Conservation (phyloP, 2,329 filamentous ascomycete species). For the Colletotrichum sp. region DNA sequence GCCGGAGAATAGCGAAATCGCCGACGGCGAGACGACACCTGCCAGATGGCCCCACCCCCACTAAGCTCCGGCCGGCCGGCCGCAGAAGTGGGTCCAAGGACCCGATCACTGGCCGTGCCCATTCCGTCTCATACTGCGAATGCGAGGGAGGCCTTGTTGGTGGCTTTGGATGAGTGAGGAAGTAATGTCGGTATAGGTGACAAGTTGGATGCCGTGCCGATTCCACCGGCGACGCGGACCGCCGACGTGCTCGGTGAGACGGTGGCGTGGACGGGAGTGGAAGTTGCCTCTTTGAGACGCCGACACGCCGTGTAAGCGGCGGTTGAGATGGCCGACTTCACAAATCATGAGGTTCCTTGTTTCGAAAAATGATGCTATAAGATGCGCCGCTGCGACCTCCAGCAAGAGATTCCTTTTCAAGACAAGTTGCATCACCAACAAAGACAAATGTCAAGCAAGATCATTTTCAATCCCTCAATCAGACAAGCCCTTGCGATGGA, state of each 20-base stretch:
- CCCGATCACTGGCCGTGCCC: neutral
- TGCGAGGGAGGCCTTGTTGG: neutral
- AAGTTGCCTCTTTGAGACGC: neutral
- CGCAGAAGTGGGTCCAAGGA: neutral
- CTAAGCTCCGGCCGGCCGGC: neutral
- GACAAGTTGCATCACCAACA: neutral
- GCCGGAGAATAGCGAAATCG: neutral
- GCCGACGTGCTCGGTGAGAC: neutral
- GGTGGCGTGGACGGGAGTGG: neutral
- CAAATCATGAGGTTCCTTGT: neutral
- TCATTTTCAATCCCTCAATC: neutral
- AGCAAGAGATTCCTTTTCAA: neutral
- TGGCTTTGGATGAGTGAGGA: neutral
- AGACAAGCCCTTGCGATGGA: neutral
- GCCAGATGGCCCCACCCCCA: neutral
- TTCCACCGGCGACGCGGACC: neutral
- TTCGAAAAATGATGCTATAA: neutral
- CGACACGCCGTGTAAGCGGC: neutral
- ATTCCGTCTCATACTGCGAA: neutral
- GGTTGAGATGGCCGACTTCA: neutral
- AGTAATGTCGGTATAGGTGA: neutral
- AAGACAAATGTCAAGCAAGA: neutral
- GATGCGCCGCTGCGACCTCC: neutral
- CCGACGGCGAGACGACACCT: neutral
- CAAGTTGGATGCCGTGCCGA: neutral